phyloP scores from a whole-genome alignment of 129 eudicot genomes.

The Apium graveolens region DNA sequence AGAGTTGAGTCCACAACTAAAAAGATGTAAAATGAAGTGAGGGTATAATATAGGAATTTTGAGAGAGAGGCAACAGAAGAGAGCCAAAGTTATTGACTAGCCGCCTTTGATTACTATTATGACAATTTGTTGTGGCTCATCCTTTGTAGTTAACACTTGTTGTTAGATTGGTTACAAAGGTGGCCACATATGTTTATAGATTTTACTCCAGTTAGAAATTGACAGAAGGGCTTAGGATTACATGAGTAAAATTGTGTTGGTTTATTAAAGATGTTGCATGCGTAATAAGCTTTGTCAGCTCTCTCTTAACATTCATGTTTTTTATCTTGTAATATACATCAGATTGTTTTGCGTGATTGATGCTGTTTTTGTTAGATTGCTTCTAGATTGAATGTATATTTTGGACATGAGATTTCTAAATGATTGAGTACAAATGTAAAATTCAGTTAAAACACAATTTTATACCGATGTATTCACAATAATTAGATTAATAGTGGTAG shows the following conservation, averaged over 20 bases:
- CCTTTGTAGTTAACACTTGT: not conserved
- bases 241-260: constrained; percentile 20
- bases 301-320: not conserved
- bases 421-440: not conserved
- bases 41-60: not conserved
- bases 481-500: too few species aligned
- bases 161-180: not conserved
- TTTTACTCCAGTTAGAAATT: not conserved
- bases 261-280: constrained; percentile 17
- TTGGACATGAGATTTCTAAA: not conserved
- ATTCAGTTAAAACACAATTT: too few species aligned
- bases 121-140: not conserved
- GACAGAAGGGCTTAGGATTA: not conserved
- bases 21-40: not conserved
- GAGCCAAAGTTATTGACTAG: constrained; percentile 25
- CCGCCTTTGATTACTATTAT: constrained; percentile 39
- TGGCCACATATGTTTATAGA: constrained; percentile 8
- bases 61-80: not conserved
- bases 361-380: not conserved
- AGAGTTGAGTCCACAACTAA: not conserved
- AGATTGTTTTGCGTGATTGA: not conserved
- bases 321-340: not conserved
- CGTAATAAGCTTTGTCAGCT: constrained; percentile 22
- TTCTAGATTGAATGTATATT: not conserved
- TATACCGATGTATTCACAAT: too few species aligned